Evolutionary conservation across 192 early-diverging fungal species (phyloP).

Genomic region (Podochytrium sp.): DNA sequence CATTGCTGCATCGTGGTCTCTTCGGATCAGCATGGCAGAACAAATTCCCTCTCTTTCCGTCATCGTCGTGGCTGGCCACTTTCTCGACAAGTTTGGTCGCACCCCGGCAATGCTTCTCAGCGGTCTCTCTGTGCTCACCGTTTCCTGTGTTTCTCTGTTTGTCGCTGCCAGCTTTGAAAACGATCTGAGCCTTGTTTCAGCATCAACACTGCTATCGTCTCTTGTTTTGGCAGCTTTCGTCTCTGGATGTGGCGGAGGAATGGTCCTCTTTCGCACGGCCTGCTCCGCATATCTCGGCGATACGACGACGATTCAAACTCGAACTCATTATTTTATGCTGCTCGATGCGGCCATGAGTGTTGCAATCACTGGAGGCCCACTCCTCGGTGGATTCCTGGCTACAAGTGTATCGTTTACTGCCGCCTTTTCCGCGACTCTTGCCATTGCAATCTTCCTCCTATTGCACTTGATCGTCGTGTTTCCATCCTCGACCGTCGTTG

Average conservation of each 20-base stretch:
- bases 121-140: neutral
- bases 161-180: neutral
- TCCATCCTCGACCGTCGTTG: neutral
- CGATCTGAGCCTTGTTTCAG: neutral
- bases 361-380: conserved; percentile 8
- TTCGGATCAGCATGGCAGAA: neutral
- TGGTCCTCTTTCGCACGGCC: neutral
- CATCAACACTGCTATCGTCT: neutral
- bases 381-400: conserved; percentile 2
- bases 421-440: neutral
- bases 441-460: neutral
- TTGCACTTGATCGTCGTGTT: conserved; percentile 7
- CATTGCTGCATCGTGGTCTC: neutral
- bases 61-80: neutral
- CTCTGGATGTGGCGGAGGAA: neutral
- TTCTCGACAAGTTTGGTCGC: conserved; percentile 3
- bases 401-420: neutral
- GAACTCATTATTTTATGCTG: conserved; percentile 9
- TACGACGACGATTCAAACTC: neutral
- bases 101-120: neutral
- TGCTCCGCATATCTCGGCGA: neutral
- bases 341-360: conserved; percentile 7
- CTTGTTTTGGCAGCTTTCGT: neutral
- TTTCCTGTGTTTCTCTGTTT: neutral
- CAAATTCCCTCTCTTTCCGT: conserved; percentile 3